These are phyloP conservation scores for Botrytis squamosa DNA, from an alignment of 2,329 filamentous ascomycete species.

Conservation along the genomic window DNA sequence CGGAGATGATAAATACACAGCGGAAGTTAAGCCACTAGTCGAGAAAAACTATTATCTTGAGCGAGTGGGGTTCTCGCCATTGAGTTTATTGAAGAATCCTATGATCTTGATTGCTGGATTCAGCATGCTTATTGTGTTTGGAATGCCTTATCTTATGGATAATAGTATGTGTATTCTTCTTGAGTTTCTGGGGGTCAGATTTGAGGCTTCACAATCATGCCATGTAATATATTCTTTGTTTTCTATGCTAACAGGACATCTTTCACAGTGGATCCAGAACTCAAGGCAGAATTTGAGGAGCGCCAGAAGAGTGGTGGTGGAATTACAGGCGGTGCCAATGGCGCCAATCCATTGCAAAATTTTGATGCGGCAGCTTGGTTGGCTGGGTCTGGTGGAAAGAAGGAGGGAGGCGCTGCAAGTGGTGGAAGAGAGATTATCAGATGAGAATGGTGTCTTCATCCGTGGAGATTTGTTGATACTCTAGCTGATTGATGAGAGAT, in stretches of 20 bases:
- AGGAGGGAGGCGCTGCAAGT: constrained; percentile 25
- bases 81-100: constrained; percentile 84
- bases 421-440: constrained; percentile 32
- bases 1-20: constrained; percentile 15
- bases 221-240: not conserved
- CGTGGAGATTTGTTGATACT: not conserved
- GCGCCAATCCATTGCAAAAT: constrained; percentile 52
- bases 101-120: constrained; percentile 94
- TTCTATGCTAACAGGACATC: constrained; percentile 20
- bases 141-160: constrained; percentile 92
- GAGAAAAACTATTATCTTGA: constrained; percentile 75
- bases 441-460: constrained; percentile 14
- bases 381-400: constrained; percentile 50
- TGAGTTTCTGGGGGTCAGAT: not conserved
- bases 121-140: constrained; percentile 79
- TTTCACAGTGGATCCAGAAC: constrained; percentile 89
- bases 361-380: constrained; percentile 70
- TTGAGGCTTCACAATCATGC: not conserved
- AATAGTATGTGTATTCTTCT: constrained; percentile 67
- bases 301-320: constrained; percentile 64
- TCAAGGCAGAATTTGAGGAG: constrained; percentile 87
- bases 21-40: constrained; percentile 22
- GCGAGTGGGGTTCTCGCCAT: constrained; percentile 70
- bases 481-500: not conserved
- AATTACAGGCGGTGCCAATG: constrained; percentile 47